A percentile compares a stretch with the other conserved stretches of the same genome.
phyloP scores from a whole-genome alignment of 2,329 filamentous ascomycete species.

The Venturia carpophila region DNA sequence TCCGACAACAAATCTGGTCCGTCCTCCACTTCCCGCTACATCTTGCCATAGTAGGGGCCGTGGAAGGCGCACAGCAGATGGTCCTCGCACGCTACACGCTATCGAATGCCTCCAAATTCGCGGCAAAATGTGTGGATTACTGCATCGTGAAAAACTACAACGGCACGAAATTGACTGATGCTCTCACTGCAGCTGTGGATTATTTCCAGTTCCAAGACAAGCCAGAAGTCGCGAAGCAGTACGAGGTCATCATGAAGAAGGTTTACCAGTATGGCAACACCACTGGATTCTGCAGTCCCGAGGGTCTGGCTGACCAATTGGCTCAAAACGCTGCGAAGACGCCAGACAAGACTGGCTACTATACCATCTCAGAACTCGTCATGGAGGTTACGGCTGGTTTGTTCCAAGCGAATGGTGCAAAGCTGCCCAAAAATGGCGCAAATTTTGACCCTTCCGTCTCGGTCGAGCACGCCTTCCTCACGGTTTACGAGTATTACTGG shows the following conservation, averaged over 20 bases:
- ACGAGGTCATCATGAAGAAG: not conserved
- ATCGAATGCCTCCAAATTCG: not conserved
- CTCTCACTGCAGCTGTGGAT: not conserved
- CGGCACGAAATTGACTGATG: slow-evolving; percentile 1
- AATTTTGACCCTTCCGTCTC: not conserved
- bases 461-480: not conserved
- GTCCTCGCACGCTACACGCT: not conserved
- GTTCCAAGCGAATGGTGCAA: slow-evolving; percentile 1
- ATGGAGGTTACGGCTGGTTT: slow-evolving; percentile 1
- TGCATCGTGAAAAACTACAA: slow-evolving; percentile 3
- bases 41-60: slow-evolving; percentile 25
- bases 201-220: slow-evolving; percentile 9
- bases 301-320: not conserved
- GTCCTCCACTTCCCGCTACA: slow-evolving; percentile 30
- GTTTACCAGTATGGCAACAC: not conserved
- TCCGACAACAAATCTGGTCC: slow-evolving; percentile 29
- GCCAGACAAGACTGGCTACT: not conserved
- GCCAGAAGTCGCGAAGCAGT: not conserved
- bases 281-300: not conserved
- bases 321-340: not conserved
- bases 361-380: slow-evolving; percentile 1
- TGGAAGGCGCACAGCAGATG: slow-evolving; percentile 24
- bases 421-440: not conserved
- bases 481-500: slow-evolving; percentile 13
- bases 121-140: not conserved